Evolutionary conservation across 1,284 basidiomycete species (phyloP), one percentile per base, ranked within the genome.

Genomic region (Paramarasmius palmivorus): DNA sequence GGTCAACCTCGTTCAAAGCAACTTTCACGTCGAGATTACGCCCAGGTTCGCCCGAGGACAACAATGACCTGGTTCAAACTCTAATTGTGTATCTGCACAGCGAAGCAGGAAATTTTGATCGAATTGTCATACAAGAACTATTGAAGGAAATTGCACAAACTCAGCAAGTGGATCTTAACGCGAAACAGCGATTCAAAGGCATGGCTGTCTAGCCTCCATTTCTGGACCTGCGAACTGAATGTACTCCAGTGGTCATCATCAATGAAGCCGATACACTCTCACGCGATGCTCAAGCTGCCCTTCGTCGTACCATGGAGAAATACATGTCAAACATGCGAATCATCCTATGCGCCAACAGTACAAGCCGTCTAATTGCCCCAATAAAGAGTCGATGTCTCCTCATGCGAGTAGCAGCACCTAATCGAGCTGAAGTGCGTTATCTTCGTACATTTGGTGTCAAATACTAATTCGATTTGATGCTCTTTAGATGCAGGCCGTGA

Each of bases 141-240:
- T 73, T 99, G 57, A 99, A 99, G 71, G 96, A 99, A 72, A 98
- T 99, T 63, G 97, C 97, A 2, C 95, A 98, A 72, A 99, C 96
- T 2, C 96, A 99, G 67, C 96, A 98, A 67, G 93, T 99, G 6
- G 96, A 99, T 71, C 72, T 97, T 59, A 94, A 85, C 65, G 96
- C 97, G 0, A 95, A 92, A 67, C 95, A 98, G 64, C 81, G 92
- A 54, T 99, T 99, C 76, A 99, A 99, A 78, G 94, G 95, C 93
- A 42, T 42, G 74, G 55, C 23, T 22, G 26, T 22, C 38, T 26
- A 44, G 17, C 37, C 20, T 32, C 19, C 19, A 47, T 10, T 41
- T 8, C 19, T 39, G 17, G 32, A 35, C 17, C 37, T 51, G 23
- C 51, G 15, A 25, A 7, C 40, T 51, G 15, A 32, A 40, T 50